Evolutionary conservation across 768 basidiomycete species (phyloP).

Genomic region (Mycena crocata): DNA sequence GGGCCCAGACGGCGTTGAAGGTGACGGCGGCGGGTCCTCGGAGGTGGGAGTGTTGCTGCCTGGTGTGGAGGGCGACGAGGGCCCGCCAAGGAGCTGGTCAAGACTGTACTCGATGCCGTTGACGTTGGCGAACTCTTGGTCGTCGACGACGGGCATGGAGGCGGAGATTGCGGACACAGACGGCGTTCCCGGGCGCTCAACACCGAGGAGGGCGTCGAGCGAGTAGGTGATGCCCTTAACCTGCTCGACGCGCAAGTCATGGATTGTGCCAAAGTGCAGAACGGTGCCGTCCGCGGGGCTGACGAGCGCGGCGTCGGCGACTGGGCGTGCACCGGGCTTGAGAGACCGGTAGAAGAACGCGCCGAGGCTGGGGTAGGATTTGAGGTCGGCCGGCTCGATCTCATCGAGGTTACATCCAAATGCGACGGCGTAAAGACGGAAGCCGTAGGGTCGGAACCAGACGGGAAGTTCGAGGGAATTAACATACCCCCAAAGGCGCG

Average conservation of each 20-base stretch:
- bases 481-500: constrained; percentile 96
- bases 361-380: constrained; percentile 86
- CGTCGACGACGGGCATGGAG: constrained; percentile 76
- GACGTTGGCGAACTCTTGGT: constrained; percentile 93
- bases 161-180: constrained; percentile 55
- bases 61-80: constrained; percentile 54
- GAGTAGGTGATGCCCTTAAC: constrained; percentile 99
- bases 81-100: constrained; percentile 88
- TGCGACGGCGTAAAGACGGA: constrained; percentile 84
- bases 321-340: constrained; percentile 83
- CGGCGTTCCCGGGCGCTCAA: constrained; percentile 63
- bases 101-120: constrained; percentile 97
- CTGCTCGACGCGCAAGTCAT: constrained; percentile 86
- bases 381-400: constrained; percentile 82
- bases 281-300: constrained; percentile 96
- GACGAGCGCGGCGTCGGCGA: constrained; percentile 81
- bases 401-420: constrained; percentile 97
- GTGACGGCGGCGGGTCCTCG: constrained; percentile 38
- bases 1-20: constrained; percentile 26
- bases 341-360: constrained; percentile 95
- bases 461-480: constrained; percentile 94
- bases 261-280: constrained; percentile 90
- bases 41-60: constrained; percentile 50
- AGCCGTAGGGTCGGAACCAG: constrained; percentile 94
- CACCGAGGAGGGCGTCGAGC: constrained; percentile 91